Base-by-base conservation (phyloP, 805 yeast genomes). In the Vanderwaltozyma polyspora region DNA sequence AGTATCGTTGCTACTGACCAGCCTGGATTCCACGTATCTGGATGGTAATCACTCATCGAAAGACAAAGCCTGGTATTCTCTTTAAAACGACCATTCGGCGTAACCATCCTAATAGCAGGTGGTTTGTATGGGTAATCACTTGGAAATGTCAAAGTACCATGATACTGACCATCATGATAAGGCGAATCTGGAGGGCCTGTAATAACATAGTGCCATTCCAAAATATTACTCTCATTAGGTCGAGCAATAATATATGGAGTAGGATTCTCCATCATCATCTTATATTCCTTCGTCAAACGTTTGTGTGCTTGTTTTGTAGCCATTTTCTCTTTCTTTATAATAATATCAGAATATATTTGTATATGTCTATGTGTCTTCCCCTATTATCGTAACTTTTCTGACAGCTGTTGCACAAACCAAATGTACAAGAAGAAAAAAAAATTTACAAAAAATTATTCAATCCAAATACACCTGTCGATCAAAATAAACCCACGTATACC, bases 11-110 rank as follows among this genome's bases (percentile, higher is more conserved):
- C 67, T 18, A 87, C 95, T 29, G 86, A 76, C 96, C 96, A 87
- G 6, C 94, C 85, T 1, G 97, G 96, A 56, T 87, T 86, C 97
- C 97, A 87, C 1, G 80, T 64, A 55, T 86, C 91, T 3, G 95
- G 95, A 48, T 87, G 97, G 57, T 75, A 87, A 60, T 87, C 96
- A 49, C 93, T 79, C 79, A 87, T 86, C n/a, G 87, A 76, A 32
- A 87, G 64, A 60, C 97, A 87, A 19, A 87, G 66, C 32, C 95
- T 64, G 3, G 85, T 76, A 54, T 83, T 83, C 37, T 85, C 71
- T 38, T 76, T 73, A 55, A 87, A 87, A 33, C 95, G 66, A 4
- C 95, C 96, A 47, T 78, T 81, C 5, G 96, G 95, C 0, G 96
- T 87, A 30, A 76, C 63, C 82, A 87, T 85, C 37, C 82, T 68